A percentile compares a stretch with the other conserved stretches of the same genome.
These are phyloP conservation scores for Cytospora leucostoma DNA, from an alignment of 2,329 filamentous ascomycete genomes.

Conservation along the genomic window DNA sequence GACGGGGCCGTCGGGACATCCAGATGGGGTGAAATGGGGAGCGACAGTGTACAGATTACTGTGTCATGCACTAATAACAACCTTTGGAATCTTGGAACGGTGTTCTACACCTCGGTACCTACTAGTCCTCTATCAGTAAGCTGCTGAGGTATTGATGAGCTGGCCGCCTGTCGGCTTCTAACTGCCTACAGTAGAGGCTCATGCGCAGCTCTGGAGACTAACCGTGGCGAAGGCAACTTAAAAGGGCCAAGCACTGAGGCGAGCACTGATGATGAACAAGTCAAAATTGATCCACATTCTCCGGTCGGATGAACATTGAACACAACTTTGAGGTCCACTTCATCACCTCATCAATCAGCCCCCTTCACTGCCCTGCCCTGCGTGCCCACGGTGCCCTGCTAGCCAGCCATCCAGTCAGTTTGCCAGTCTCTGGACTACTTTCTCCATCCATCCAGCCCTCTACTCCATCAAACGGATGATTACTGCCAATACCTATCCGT, in stretches of 20 bases:
- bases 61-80: not conserved
- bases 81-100: not conserved
- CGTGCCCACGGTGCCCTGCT: not conserved
- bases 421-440: not conserved
- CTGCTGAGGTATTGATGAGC: no score
- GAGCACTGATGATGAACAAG: not conserved
- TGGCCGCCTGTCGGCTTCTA: no score
- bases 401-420: not conserved
- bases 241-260: not conserved
- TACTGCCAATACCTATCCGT: not conserved
- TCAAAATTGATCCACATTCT: not conserved
- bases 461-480: not conserved
- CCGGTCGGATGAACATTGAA: not conserved
- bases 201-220: no score
- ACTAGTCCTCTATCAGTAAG: no score
- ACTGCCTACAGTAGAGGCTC: no score
- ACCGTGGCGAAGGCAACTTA: no score
- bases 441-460: not conserved
- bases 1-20: not conserved
- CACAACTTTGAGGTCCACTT: not conserved
- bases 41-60: not conserved
- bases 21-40: conserved; percentile 4
- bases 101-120: no score
- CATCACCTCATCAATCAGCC: not conserved
- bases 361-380: not conserved